A percentile compares a stretch with the other conserved stretches of the same genome.
phyloP scores from a whole-genome alignment of 2,329 filamentous ascomycete species.

The Chaetomium sp. region DNA sequence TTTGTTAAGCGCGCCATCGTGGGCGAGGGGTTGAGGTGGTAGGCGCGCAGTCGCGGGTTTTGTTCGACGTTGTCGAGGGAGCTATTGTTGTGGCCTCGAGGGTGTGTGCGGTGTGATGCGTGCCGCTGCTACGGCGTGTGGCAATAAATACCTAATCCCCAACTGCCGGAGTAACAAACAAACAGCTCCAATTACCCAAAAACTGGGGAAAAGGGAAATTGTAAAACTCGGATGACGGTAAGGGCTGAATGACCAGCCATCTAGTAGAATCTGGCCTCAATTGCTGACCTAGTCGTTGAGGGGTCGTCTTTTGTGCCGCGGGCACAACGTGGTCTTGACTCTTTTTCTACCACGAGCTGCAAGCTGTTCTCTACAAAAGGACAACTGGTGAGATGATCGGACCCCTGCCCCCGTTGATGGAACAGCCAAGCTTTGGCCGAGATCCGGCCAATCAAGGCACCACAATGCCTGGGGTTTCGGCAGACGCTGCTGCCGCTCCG shows the following conservation, averaged over 20 bases:
- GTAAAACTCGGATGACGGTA: neutral
- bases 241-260: neutral
- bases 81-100: neutral
- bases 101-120: neutral
- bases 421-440: constrained; percentile 21
- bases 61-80: neutral
- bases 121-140: neutral
- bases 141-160: neutral
- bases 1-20: constrained; percentile 44
- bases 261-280: constrained; percentile 22
- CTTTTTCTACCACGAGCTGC: constrained; percentile 17
- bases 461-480: neutral
- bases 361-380: constrained; percentile 36
- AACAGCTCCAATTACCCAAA: neutral
- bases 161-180: too few species aligned
- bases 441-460: constrained; percentile 26
- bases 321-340: constrained; percentile 10
- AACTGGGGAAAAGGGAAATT: neutral
- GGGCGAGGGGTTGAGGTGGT: constrained; percentile 26
- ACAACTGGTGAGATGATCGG: constrained; percentile 33
- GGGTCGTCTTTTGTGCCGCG: constrained; percentile 17
- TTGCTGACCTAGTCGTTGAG: constrained; percentile 15
- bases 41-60: constrained; percentile 3
- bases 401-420: constrained; percentile 31
- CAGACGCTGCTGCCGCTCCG: constrained; percentile 14